Base-by-base conservation (phyloP, 768 basidiomycete species). In the Clitopilus passeckerianus region DNA sequence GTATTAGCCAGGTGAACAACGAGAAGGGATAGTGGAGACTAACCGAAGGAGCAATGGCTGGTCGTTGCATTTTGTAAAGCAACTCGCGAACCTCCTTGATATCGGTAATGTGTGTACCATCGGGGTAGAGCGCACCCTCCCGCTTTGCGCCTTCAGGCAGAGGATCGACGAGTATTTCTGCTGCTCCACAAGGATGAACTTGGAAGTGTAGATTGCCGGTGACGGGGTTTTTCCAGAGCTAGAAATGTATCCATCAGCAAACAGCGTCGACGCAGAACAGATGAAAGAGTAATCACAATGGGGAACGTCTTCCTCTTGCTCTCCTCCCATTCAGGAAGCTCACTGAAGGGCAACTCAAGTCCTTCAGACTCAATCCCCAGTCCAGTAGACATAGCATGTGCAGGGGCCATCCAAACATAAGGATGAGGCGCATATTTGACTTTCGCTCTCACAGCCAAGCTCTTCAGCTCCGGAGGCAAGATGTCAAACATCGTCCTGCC, bases 161-260 rank as follows among this genome's bases (percentile, higher is more conserved):
- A 15, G 93, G 84, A n/a, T 82, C 83, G 63, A 97, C 75, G 57
- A 87, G 61, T 30, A 95, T 79, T 64, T 89, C 85, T 35, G 77
- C 72, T 0, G 72, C 85, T 30, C 86, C 93, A 64, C 89, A 91
- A 4, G 91, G 93, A 69, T 96, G 95, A 4, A 96, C 94, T 68
- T 98, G 85, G 75, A 95, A 87, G 69, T 95, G 91, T 20, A 98
- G 80, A 1, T 77, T 76, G 23, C 87, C 86, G 12, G 93, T 96
- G 7, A 85, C 83, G 0, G 93, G 92, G 72, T 95, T 96, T 79
- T 95, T 95, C 95, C 95, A 96, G 6, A 89, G 70, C 89, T 93
- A 61, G 15, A 55, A 46, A 44, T 41, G 62, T 52, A 43, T 18
- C 53, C 23, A 30, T 30, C 58, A 59, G 27, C 30, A 41, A 54